Percentiles rank a stretch among this genome's conserved stretches.
These are phyloP conservation scores for Alternaria ventricosa DNA, from an alignment of 2,329 filamentous ascomycete species.

Conservation along the genomic window DNA sequence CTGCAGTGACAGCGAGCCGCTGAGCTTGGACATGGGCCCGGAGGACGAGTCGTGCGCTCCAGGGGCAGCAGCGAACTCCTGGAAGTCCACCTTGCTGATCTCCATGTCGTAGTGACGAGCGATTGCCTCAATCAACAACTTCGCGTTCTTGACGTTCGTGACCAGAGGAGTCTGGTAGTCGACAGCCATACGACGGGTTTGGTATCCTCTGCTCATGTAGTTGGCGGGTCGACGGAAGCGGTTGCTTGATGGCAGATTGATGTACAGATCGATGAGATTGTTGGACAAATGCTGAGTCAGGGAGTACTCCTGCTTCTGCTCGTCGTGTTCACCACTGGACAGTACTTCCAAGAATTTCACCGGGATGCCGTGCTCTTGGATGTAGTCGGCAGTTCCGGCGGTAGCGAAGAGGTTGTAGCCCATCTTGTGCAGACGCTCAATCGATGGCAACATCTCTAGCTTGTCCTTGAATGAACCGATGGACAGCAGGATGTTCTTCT, in stretches of 20 bases:
- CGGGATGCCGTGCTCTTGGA: constrained; percentile 88
- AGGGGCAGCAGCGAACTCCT: constrained; percentile 69
- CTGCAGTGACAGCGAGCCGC: constrained; percentile 64
- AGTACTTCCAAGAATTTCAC: constrained; percentile 95
- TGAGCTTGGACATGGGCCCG: constrained; percentile 60
- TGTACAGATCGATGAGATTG: constrained; percentile 98
- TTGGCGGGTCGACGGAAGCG: constrained; percentile 94
- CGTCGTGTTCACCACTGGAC: constrained; percentile 64
- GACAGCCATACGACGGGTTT: constrained; percentile 95
- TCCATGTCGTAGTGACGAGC: constrained; percentile 86
- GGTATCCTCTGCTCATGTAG: constrained; percentile 98
- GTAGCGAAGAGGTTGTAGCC: constrained; percentile 97
- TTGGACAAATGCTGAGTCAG: constrained; percentile 95
- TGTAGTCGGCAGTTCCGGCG: constrained; percentile 93
- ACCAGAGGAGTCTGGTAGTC: constrained; percentile 97
- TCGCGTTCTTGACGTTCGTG: constrained; percentile 99
- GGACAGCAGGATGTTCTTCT: constrained; percentile 92
- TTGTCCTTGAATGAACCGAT: constrained; percentile 99
- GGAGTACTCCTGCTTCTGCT: constrained; percentile 94
- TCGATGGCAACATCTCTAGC: constrained; percentile 92
- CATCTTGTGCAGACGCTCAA: constrained; percentile 85
- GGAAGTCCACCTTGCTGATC: constrained; percentile 84
- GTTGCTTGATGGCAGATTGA: constrained; percentile 99
- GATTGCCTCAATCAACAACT: constrained; percentile 94
- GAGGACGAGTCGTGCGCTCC: constrained; percentile 39